Base-by-base conservation (phyloP, 2,329 filamentous ascomycete genomes). In the Claviceps cyperi region DNA sequence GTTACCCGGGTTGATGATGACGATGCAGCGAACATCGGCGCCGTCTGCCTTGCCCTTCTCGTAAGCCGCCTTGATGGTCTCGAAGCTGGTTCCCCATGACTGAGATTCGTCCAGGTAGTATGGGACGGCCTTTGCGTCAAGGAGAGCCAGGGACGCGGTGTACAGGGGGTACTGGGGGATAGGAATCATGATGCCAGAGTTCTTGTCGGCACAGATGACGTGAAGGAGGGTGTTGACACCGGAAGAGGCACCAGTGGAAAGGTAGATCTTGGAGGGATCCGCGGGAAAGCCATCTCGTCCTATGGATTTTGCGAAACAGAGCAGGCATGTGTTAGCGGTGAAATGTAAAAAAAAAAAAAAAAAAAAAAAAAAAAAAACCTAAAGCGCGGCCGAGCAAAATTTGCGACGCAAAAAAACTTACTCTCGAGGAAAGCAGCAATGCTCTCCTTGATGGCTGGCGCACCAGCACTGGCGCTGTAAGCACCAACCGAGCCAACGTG, bases 131-230 rank as follows among this genome's bases (percentile, higher is more conserved):
- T 78, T 80, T 49, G 91, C 87, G 66, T 96, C 79, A 53, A 97
- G 77, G 45, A 98, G 71, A 48, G 89, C 75, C 54, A 98, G 78
- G 1, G 90, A 92, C 24, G 92, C 92, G 8, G 91, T 97, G 73
- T 98, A 98, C 46, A 98, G 83, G 22, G 92, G 92, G 68, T 98
- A 98, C 69, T 98, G 92, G 6, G 92, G 92, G 59, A 98, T 97
- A 22, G 91, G 92, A 19, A 97, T 84, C 54, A 98, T 81, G 50
- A 98, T 79, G 53, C 92, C 92, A 5, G 84, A 84, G 53, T 84
- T 75, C 47, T 83, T 79, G 49, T 75, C 74, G 48, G 86, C 79
- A 70, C 88, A 94, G 65, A 98, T 87, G 64, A 94, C 76, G 69
- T 92, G 83, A 54, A 98, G 77, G 56, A 97, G 81, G 13, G 90